Evolutionary conservation across 1,284 basidiomycete genomes (phyloP).

Genomic region (Sparassis latifolia): DNA sequence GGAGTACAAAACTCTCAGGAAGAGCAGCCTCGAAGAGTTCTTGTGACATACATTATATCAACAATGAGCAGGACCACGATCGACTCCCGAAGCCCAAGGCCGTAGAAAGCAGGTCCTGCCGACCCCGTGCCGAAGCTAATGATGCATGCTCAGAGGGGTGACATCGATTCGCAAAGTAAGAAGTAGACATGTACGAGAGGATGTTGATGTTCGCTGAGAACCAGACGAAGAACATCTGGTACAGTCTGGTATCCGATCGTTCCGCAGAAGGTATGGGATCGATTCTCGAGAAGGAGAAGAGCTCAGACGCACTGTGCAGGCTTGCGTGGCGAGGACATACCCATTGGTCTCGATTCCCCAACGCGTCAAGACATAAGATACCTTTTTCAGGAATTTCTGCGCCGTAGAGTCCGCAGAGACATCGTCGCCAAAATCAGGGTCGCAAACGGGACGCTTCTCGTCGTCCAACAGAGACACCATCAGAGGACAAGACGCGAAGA

Average conservation of each 20-base stretch:
- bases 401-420: not conserved
- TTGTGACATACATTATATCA: slow-evolving; percentile 43
- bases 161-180: not conserved
- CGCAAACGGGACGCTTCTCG: too few species aligned
- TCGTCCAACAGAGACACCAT: too few species aligned
- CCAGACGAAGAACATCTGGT: slow-evolving; percentile 37
- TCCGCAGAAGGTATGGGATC: slow-evolving; percentile 27
- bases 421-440: too few species aligned
- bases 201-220: slow-evolving; percentile 52
- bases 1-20: not conserved
- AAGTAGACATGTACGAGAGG: slow-evolving; percentile 31
- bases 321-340: slow-evolving; percentile 8
- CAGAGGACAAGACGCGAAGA: too few species aligned
- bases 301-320: not conserved
- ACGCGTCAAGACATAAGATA: slow-evolving; percentile 17
- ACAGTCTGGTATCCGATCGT: slow-evolving; percentile 29
- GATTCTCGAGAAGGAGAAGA: slow-evolving; percentile 17
- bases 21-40: not conserved
- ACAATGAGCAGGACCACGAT: slow-evolving; percentile 45
- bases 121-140: slow-evolving; percentile 48
- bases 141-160: not conserved
- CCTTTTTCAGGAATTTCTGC: slow-evolving; percentile 9
- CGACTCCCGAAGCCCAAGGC: slow-evolving; percentile 44
- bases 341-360: slow-evolving; percentile 28
- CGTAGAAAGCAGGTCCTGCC: slow-evolving; percentile 54